Percentiles rank a stretch among this genome's conserved stretches.
Conservation (phyloP, 1,284 basidiomycete genomes). For the Cryptococcus floricola region DNA sequence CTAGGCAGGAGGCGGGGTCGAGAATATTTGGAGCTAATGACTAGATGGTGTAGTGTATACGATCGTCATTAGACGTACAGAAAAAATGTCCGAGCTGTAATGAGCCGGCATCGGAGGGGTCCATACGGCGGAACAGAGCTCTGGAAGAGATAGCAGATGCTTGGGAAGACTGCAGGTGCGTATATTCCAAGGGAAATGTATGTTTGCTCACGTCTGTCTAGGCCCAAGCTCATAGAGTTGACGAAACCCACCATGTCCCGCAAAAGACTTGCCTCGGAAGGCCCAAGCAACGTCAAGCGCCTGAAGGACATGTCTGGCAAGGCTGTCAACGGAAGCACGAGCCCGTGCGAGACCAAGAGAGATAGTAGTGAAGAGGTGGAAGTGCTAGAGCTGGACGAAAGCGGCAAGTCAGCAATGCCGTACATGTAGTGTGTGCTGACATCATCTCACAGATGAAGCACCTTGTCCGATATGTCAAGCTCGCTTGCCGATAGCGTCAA, state of each 20-base stretch:
- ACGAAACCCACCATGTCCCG: constrained; percentile 13
- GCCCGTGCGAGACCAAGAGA: not conserved
- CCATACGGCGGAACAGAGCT: constrained; percentile 40
- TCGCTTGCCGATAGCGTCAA: constrained; percentile 31
- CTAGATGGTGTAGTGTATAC: constrained; percentile 31
- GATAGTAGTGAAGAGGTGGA: constrained; percentile 24
- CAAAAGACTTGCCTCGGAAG: constrained; percentile 17
- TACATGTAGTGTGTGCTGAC: not conserved
- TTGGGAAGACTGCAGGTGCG: constrained; percentile 44
- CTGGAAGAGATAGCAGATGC: constrained; percentile 45
- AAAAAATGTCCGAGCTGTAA: constrained; percentile 42
- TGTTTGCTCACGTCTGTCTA: not conserved
- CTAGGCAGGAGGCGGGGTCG: not conserved
- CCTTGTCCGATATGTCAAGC: constrained; percentile 43
- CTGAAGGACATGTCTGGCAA: not conserved
- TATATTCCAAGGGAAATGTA: not conserved
- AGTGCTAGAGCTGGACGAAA: constrained; percentile 29
- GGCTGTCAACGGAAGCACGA: not conserved
- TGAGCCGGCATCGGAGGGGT: constrained; percentile 33
- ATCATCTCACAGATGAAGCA: constrained; percentile 26
- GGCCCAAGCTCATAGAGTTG: constrained; percentile 20
- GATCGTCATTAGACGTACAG: constrained; percentile 30
- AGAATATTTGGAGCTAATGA: too few relatives aligned
- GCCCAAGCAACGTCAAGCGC: constrained; percentile 1
- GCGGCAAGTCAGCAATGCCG: constrained; percentile 23